Evolutionary conservation across 2,329 filamentous ascomycete species (phyloP), one percentile per base, ranked within the genome.

Genomic region (Cryphonectria carpinicola): DNA sequence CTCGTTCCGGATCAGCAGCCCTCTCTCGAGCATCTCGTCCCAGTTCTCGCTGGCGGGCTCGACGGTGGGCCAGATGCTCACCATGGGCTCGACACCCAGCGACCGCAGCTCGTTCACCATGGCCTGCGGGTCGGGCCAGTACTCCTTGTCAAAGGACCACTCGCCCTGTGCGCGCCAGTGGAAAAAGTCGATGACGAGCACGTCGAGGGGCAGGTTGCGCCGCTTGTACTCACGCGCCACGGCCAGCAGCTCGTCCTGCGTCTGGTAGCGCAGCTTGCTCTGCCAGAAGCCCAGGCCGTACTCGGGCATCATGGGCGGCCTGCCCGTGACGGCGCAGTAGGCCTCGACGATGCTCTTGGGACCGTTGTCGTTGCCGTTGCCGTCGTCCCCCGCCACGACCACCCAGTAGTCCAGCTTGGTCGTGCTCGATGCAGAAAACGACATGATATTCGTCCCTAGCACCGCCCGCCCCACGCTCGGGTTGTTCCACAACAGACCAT

Each of bases 271-370:
- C 14, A 91, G 80, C 78, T 90, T 91, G 78, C 88, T 90, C 76
- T 92, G 89, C 89, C 89, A 91, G 76, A 91, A 92, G 0, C 89
- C 89, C 0, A 92, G 82, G 0, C 89, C 89, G 74, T 90, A 91
- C 74, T 91, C 89, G 1, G 89, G 90, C 89, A 92, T 91, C 85
- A 88, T 88, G 0, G 90, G 89, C 0, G 87, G 87, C 46, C 82
- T 85, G 0, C 89, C 89, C 0, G 89, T 89, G 1, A 82, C 87
- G 4, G 79, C 78, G 0, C 86, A 85, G 74, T 91, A 92, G 0
- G 84, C 81, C 71, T 87, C 81, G 8, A 86, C 83, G 58, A 91
- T 89, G 49, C 87, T 82, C 0, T 82, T 81, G 0, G 89, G 89
- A 0, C 82, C 82, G 54, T 87, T 84, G 0, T 86, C 88, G 0